Percentiles rank a stretch among this genome's conserved stretches.
Evolutionary conservation across 2,329 filamentous ascomycete species (phyloP).

Genomic region (Cytospora mali): DNA sequence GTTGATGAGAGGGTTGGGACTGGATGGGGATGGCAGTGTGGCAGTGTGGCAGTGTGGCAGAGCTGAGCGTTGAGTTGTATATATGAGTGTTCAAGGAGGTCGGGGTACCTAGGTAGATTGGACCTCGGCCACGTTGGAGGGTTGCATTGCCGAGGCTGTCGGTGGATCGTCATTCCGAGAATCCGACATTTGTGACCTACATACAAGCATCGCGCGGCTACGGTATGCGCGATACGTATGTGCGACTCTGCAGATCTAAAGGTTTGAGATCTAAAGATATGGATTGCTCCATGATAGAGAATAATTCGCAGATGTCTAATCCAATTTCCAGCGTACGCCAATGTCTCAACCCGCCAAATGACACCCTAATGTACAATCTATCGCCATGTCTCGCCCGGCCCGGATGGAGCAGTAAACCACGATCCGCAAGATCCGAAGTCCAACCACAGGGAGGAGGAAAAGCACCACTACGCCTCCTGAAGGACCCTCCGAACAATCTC

Average conservation of each 20-base stretch:
- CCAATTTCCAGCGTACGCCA: too few species aligned
- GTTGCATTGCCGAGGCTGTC: not conserved
- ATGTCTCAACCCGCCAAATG: too few species aligned
- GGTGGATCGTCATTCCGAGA: not conserved
- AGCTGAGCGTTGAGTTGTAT: too few species aligned
- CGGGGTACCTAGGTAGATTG: not conserved
- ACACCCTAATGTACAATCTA: too few species aligned
- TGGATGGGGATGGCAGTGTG: not conserved
- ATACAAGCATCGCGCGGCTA: too few species aligned
- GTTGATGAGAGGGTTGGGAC: not conserved
- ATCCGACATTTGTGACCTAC: not conserved
- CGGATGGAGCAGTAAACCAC: not conserved
- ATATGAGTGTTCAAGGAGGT: not conserved
- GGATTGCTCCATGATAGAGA: not conserved
- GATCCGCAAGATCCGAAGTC: not conserved
- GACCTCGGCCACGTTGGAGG: not conserved
- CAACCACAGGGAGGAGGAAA: not conserved
- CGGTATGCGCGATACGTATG: not conserved
- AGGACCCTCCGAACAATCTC: constrained; percentile 30
- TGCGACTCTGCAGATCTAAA: too few species aligned
- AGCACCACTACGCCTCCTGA: not conserved
- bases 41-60: not conserved
- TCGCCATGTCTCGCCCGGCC: too few species aligned
- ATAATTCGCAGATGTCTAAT: too few species aligned
- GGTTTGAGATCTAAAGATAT: too few species aligned